A percentile compares a stretch with the other conserved stretches of the same genome.
Conservation (phyloP, 768 basidiomycete genomes). For the Xanthoconium stramineum region DNA sequence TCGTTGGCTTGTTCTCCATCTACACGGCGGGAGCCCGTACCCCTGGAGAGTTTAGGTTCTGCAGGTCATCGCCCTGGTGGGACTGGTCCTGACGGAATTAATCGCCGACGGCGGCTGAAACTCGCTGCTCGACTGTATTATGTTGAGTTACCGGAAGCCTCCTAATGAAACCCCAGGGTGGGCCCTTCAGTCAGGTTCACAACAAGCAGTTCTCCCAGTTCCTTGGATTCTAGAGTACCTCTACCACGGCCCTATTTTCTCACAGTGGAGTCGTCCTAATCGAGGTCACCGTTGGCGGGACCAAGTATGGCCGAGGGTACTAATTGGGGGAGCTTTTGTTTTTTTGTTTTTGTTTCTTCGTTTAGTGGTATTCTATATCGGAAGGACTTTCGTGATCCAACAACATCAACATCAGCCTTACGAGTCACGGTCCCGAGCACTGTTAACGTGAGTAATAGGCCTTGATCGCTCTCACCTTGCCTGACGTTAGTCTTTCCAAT, state of each 20-base stretch:
- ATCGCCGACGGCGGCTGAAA: conserved; percentile 52
- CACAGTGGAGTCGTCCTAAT: conserved; percentile 43
- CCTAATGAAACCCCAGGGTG: conserved; percentile 18
- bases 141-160: conserved; percentile 45
- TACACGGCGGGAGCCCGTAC: conserved; percentile 63
- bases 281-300: conserved; percentile 32
- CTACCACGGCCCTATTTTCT: conserved; percentile 28
- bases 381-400: conserved; percentile 34
- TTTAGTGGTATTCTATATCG: conserved; percentile 31
- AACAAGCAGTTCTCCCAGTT: conserved; percentile 34
- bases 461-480: conserved; percentile 11
- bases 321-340: conserved; percentile 42
- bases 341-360: conserved; percentile 36
- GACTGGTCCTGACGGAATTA: conserved; percentile 43
- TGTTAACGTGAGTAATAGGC: conserved; percentile 29
- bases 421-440: conserved; percentile 35
- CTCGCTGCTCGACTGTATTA: conserved; percentile 41
- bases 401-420: conserved; percentile 24
- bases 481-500: conserved; percentile 23
- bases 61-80: conserved; percentile 43
- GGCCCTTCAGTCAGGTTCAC: conserved; percentile 31
- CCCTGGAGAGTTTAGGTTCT: conserved; percentile 57
- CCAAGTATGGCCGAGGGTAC: conserved; percentile 41
- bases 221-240: conserved; percentile 32
- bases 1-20: conserved; percentile 31